Evolutionary conservation across 2,329 filamentous ascomycete species (phyloP), one percentile per base, ranked within the genome.

Genomic region (Lachnellula arida): DNA sequence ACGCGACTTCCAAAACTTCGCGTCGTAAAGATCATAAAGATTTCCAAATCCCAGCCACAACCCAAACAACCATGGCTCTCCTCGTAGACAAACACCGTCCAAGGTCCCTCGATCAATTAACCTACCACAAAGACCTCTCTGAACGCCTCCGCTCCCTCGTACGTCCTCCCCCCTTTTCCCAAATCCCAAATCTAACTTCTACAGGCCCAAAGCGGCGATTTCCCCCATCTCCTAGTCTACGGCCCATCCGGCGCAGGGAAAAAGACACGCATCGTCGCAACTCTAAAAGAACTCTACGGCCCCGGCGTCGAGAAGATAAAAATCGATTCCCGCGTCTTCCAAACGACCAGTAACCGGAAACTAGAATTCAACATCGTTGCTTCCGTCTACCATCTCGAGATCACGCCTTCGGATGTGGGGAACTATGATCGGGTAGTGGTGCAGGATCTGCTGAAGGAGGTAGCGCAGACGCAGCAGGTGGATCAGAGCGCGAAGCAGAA

Each of bases 251-350:
- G 94, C 35, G 94, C 94, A 5, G 94, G 94, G 63, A 99, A 99
- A 74, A 99, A 99, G 75, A 99, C 94, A 1, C 87, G 94, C 44
- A 95, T 97, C 63, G 91, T 97, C 17, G 92, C 94, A 15, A 97
- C 93, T 0, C 77, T 99, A 3, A 96, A 96, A 72, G 93, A 97
- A 70, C 81, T 99, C 7, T 99, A 94, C 73, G 94, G 94, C 0
- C 87, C 93, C 0, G 93, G 94, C 44, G 94, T 96, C n/a, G 95
- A 99, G 70, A 97, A 97, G 80, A 99, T 99, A 80, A 97, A 97
- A 77, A 97, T 99, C 74, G 94, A 99, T 71, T 90, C 91, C 12
- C 89, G 94, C 62, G 88, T 97, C 57, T 99, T 99, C 77, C 92
- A 96, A 74, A 97, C 94, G 1, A 92, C 85, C 22, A 88, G 87